Conservation (phyloP, 768 basidiomycete species). For the Tulasnella sp. region DNA sequence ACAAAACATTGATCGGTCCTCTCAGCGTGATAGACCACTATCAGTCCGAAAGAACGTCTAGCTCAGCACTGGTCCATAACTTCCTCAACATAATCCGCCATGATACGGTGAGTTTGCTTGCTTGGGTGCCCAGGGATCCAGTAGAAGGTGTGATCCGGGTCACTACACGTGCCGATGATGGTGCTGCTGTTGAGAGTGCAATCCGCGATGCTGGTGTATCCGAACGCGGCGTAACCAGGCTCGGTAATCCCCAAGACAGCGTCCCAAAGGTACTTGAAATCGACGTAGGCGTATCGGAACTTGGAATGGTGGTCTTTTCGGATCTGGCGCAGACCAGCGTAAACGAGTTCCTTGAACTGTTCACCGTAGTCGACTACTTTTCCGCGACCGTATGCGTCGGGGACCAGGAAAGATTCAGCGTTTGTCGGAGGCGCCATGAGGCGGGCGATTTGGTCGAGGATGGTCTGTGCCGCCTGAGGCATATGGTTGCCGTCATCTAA, state of each 20-base stretch:
- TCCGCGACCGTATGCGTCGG: slow-evolving; percentile 52
- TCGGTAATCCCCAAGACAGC: slow-evolving; percentile 42
- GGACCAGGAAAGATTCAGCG: slow-evolving; percentile 49
- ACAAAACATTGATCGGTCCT: neutral
- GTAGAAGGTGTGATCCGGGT: slow-evolving; percentile 50
- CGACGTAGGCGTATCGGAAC: slow-evolving; percentile 16
- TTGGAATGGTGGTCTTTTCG: neutral
- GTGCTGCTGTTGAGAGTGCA: slow-evolving; percentile 36
- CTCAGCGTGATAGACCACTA: neutral
- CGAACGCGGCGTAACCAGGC: slow-evolving; percentile 50
- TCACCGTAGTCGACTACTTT: slow-evolving; percentile 44
- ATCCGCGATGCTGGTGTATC: slow-evolving; percentile 45
- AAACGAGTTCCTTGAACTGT: slow-evolving; percentile 49
- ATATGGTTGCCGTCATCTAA: slow-evolving; percentile 26
- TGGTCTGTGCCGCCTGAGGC: slow-evolving; percentile 31
- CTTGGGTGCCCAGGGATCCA: slow-evolving; percentile 44
- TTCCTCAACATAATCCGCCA: slow-evolving; percentile 12
- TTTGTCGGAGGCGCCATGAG: slow-evolving; percentile 52
- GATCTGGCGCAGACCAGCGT: slow-evolving; percentile 40
- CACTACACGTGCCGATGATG: slow-evolving; percentile 31
- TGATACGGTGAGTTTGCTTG: slow-evolving; percentile 16
- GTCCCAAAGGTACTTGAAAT: slow-evolving; percentile 21
- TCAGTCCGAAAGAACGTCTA: neutral
- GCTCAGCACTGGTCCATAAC: neutral
- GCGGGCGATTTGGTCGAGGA: slow-evolving; percentile 47